These are phyloP conservation scores for Pseudogymnoascus sp. DNA, from an alignment of 2,329 filamentous ascomycete species.

Conservation along the genomic window DNA sequence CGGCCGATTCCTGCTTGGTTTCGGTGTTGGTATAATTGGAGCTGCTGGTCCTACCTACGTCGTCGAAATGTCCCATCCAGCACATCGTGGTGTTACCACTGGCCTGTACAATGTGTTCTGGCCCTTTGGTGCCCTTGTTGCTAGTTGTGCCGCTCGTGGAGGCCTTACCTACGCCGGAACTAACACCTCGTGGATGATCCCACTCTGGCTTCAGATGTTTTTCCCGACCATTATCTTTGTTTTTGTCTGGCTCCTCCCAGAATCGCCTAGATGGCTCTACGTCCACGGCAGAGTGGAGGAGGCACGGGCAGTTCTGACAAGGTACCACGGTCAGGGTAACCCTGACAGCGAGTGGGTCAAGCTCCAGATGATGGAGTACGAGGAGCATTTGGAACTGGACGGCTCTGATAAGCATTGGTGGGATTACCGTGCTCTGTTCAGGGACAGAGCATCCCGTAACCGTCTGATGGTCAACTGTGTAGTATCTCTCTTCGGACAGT, in stretches of 20 bases:
- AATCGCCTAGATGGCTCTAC: conserved; percentile 57
- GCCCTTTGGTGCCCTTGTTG: conserved; percentile 31
- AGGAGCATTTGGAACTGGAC: conserved; percentile 35
- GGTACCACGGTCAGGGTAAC: conserved; percentile 49
- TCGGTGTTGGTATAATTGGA: conserved; percentile 50
- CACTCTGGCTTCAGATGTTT: conserved; percentile 42
- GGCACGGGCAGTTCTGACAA: conserved; percentile 45
- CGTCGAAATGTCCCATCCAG: conserved; percentile 54
- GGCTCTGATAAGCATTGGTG: conserved; percentile 11
- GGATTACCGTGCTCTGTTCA: conserved; percentile 10
- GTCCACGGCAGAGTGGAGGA: conserved; percentile 46
- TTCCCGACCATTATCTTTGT: conserved; percentile 40
- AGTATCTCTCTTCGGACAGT: neutral
- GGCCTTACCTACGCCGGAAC: conserved; percentile 32
- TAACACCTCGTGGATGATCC: conserved; percentile 41
- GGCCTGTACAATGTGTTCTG: conserved; percentile 42
- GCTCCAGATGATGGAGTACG: conserved; percentile 42
- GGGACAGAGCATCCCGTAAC: conserved; percentile 3
- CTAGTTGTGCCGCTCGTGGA: conserved; percentile 44
- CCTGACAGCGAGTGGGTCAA: conserved; percentile 43
- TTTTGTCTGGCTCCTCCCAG: conserved; percentile 48
- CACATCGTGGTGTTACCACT: conserved; percentile 51
- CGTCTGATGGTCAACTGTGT: conserved; percentile 1
- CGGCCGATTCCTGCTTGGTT: conserved; percentile 45
- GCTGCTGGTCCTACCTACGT: conserved; percentile 54